These are phyloP conservation scores for Ceratocystis destructans DNA, from an alignment of 2,329 filamentous ascomycete genomes.

Conservation along the genomic window DNA sequence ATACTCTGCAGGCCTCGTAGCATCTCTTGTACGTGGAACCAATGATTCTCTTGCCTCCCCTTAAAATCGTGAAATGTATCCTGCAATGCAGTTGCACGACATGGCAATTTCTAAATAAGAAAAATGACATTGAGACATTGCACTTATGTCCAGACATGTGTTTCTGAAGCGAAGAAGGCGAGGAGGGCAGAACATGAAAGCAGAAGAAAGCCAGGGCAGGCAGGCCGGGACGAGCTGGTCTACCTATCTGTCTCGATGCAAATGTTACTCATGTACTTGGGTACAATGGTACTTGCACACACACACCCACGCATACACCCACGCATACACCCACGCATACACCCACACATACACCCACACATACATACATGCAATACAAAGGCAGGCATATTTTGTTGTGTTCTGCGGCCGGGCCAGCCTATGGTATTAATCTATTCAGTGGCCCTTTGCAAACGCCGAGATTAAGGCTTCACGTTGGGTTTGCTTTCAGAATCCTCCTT, in stretches of 20 bases:
- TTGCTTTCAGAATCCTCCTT: background rate
- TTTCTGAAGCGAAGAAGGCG: background rate
- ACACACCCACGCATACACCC: background rate
- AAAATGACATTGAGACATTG: slow-evolving; percentile 1
- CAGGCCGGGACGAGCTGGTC: too few relatives aligned
- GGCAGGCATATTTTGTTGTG: background rate
- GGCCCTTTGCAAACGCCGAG: background rate
- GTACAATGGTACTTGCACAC: background rate
- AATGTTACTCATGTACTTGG: background rate
- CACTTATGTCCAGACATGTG: background rate
- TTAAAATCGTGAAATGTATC: background rate
- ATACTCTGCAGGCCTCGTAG: background rate
- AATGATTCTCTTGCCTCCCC: slow-evolving; percentile 1
- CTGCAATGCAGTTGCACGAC: slow-evolving; percentile 2
- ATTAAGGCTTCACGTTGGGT: background rate
- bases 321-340: too few relatives aligned
- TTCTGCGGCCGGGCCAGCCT: background rate
- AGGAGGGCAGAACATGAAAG: background rate
- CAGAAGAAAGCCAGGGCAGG: background rate
- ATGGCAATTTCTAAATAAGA: slow-evolving; percentile 1
- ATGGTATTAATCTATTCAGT: background rate
- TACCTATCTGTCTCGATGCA: too few relatives aligned
- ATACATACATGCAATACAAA: background rate
- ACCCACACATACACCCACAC: background rate
- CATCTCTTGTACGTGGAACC: background rate